A percentile compares a stretch with the other conserved stretches of the same genome.
phyloP scores from a whole-genome alignment of 305 asterid species.

The Solanum hybrid region DNA sequence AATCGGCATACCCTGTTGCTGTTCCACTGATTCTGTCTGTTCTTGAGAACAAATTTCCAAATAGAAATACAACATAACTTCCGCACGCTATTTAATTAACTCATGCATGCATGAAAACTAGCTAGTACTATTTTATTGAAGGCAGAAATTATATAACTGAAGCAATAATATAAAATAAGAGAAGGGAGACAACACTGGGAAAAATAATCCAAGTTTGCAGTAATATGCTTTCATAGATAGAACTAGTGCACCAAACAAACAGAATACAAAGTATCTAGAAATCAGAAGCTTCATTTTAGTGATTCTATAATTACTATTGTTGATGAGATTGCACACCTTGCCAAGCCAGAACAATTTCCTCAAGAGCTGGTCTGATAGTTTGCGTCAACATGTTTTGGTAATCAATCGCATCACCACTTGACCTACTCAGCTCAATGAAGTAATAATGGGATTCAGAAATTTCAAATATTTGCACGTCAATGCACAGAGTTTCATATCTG shows the following conservation, averaged over 20 bases:
- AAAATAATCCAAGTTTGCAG: not conserved
- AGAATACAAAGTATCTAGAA: not conserved
- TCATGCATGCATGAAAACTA: not conserved
- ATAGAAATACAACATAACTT: not conserved
- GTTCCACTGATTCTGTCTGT: not conserved
- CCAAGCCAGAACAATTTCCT: constrained; percentile 58
- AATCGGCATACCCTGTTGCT: not conserved
- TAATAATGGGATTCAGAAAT: constrained; percentile 15
- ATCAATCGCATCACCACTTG: constrained; percentile 37
- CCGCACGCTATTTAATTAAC: not conserved
- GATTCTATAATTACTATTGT: not conserved
- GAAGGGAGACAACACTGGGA: not conserved
- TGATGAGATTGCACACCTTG: constrained; percentile 35
- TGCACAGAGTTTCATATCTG: too few relatives aligned
- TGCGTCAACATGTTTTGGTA: constrained; percentile 37
- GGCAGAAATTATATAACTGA: not conserved
- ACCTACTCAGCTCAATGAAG: constrained; percentile 49
- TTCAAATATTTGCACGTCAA: too few relatives aligned
- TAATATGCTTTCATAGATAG: not conserved
- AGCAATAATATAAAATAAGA: not conserved
- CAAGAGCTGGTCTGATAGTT: constrained; percentile 36
- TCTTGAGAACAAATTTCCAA: not conserved
- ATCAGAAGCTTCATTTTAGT: not conserved
- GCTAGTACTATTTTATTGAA: not conserved
- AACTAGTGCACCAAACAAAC: not conserved